Conservation (phyloP, 2,329 filamentous ascomycete genomes). For the Basipetospora chlamydospora region DNA sequence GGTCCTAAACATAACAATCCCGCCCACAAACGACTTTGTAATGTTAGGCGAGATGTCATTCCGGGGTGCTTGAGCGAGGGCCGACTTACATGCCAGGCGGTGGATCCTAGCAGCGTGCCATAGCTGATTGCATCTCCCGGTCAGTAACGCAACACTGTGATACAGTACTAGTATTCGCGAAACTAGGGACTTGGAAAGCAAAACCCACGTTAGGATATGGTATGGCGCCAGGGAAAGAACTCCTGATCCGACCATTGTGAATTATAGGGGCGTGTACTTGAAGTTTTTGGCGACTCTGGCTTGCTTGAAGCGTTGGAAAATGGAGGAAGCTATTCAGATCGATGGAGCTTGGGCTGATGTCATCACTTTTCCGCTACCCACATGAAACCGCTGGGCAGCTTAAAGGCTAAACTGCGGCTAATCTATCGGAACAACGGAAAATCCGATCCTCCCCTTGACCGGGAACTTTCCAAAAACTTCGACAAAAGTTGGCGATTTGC, state of each 20-base stretch:
- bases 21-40: slow-evolving; percentile 54
- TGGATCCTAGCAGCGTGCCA: slow-evolving; percentile 72
- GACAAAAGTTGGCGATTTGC: slow-evolving; percentile 2
- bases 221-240: slow-evolving; percentile 55
- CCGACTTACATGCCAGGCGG: slow-evolving; percentile 64
- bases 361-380: background rate
- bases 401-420: background rate
- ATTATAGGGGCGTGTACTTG: no score
- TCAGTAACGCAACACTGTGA: background rate
- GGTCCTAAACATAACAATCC: slow-evolving; percentile 61
- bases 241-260: slow-evolving; percentile 32
- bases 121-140: slow-evolving; percentile 40
- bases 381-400: background rate
- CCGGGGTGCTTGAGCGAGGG: background rate
- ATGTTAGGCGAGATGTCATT: slow-evolving; percentile 8
- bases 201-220: slow-evolving; percentile 54
- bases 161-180: no score
- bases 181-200: background rate
- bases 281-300: no score
- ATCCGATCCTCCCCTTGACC: background rate
- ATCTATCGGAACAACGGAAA: background rate
- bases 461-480: slow-evolving; percentile 1
- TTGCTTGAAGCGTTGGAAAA: no score
- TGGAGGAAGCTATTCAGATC: no score
- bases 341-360: background rate